Evolutionary conservation across 2,329 filamentous ascomycete species (phyloP), one percentile per base, ranked within the genome.

Genomic region (Stromatinia cepivora): DNA sequence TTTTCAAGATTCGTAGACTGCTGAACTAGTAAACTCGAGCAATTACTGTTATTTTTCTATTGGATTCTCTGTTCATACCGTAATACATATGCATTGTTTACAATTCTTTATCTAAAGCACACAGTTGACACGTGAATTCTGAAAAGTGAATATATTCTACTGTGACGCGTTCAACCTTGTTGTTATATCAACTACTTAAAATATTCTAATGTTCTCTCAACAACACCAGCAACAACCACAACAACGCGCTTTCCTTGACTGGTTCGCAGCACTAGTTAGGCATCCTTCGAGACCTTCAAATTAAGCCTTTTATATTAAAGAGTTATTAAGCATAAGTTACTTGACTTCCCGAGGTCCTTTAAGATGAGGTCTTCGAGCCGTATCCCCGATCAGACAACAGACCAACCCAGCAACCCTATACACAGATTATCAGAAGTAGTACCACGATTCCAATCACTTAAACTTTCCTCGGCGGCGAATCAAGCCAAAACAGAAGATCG

Each of bases 401-500:
- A 39, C 15, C 46, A 17, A 13, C 61, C 61, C n/a, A 52, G 61
- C 13, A 39, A 52, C 22, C 5, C 46, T n/a, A 28, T 22, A 22
- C 46, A 42, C n/a, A 64, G 46, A 22, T 17, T 64, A 25, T 52
- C 61, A 22, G 61, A 64, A 22, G 15, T 52, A 5, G 2, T 39
- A 9, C 34, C 61, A 0, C 22, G 15, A 28, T 39, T 64, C 20
- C 1, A 52, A 22, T 17, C 61, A 2, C 46, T 64, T 5, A 39
- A 6, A 1, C 2, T 6, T 28, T 25, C 61, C 13, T 64, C 61
- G 1, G 61, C 61, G 8, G 46, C 9, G 9, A 52, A 52, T 39
- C 61, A 64, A 39, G 34, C 46, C 15, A 52, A 64, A 4, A 52
- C 61, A 3, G 61, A 64, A 52, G 25, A 39, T 22, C 61, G 61